Evolutionary conservation across 768 basidiomycete genomes (phyloP).

Genomic region (Guyanaporus albipodus): DNA sequence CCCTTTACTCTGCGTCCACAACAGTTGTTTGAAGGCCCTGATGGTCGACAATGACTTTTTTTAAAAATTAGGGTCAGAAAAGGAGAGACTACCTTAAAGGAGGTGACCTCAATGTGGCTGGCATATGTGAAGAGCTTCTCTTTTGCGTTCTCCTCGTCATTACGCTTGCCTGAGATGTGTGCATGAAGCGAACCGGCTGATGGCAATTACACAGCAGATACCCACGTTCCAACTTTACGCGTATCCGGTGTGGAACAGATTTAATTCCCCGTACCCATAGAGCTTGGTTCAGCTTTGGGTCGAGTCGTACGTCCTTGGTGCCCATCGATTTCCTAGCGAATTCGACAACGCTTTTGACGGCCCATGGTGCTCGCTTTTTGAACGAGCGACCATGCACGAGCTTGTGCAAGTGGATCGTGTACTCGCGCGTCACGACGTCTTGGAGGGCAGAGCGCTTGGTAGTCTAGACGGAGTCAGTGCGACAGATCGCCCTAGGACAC

Average conservation of each 20-base stretch:
- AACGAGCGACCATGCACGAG: constrained; percentile 87
- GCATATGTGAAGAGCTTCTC: constrained; percentile 97
- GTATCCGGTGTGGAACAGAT: constrained; percentile 86
- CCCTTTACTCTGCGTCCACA: constrained; percentile 71
- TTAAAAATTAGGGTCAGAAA: background rate
- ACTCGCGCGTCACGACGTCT: constrained; percentile 98
- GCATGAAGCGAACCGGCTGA: background rate
- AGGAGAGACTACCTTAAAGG: constrained; percentile 72
- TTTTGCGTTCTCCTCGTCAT: constrained; percentile 98
- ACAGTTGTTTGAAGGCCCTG: constrained; percentile 84
- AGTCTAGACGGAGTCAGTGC: constrained; percentile 37
- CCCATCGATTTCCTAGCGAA: constrained; percentile 97
- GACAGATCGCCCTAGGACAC: constrained; percentile 21
- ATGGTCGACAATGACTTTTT: background rate
- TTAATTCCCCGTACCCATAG: constrained; percentile 94
- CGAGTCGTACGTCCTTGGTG: constrained; percentile 87
- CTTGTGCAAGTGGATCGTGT: constrained; percentile 98
- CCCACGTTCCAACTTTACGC: constrained; percentile 92
- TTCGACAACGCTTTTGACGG: constrained; percentile 88
- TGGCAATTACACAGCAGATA: constrained; percentile 12
- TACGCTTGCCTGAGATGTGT: constrained; percentile 74
- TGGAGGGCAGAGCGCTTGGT: constrained; percentile 96
- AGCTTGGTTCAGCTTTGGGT: constrained; percentile 95
- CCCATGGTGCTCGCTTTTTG: constrained; percentile 97
- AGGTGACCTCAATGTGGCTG: constrained; percentile 66